phyloP scores from a whole-genome alignment of 1,139 yeast species.

The Saccharomycopsis crataegensis region DNA sequence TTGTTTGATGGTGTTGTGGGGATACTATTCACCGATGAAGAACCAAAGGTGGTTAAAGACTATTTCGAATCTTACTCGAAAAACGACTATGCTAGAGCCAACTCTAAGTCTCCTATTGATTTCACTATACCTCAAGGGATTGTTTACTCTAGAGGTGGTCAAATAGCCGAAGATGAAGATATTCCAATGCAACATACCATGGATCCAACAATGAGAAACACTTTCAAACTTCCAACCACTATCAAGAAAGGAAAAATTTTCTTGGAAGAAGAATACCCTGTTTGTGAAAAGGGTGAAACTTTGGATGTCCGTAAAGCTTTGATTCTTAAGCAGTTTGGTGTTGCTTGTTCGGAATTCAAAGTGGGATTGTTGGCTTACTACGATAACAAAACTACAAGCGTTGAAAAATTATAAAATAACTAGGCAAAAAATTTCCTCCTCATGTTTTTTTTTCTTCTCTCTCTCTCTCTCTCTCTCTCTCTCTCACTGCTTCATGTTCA shows the following conservation, averaged over 20 bases:
- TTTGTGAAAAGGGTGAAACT: conserved; percentile 71
- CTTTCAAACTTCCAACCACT: conserved; percentile 84
- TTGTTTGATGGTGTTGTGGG: conserved; percentile 71
- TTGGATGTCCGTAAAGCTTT: conserved; percentile 90
- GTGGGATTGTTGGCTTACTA: conserved; percentile 74
- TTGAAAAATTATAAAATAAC: conserved; percentile 15
- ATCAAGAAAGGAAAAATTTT: conserved; percentile 84
- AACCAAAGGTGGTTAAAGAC: conserved; percentile 72
- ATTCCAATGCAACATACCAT: conserved; percentile 94
- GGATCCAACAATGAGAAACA: conserved; percentile 85
- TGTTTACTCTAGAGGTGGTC: conserved; percentile 93
- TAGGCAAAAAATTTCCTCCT: neutral
- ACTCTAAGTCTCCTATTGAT: conserved; percentile 72
- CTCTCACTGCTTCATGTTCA: too few species aligned
- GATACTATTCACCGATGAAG: conserved; percentile 79
- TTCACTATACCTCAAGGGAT: conserved; percentile 85
- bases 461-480: too few species aligned
- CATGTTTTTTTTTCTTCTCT: too few species aligned
- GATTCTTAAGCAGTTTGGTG: conserved; percentile 88
- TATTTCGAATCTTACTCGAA: conserved; percentile 74
- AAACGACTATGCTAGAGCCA: conserved; percentile 86
- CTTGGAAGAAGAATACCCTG: conserved; percentile 67
- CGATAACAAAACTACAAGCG: conserved; percentile 41
- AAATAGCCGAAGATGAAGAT: conserved; percentile 81
- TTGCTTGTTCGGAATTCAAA: conserved; percentile 87